phyloP scores from a whole-genome alignment of 1,284 basidiomycete species.

The Irpex lacteus region DNA sequence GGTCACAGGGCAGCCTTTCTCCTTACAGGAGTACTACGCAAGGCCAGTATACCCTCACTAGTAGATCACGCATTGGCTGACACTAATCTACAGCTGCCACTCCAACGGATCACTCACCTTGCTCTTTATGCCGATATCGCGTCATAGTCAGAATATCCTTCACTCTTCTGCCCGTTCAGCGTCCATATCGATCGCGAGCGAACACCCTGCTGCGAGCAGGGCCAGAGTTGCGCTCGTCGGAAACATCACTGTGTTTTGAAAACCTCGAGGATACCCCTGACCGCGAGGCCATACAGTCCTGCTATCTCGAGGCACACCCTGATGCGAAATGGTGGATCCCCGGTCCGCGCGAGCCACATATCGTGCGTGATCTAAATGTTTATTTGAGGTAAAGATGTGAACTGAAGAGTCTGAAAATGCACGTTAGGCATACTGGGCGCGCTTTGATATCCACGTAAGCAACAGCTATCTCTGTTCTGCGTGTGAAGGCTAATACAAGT shows the following conservation, averaged over 20 bases:
- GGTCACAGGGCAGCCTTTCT: conserved; percentile 49
- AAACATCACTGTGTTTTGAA: conserved; percentile 42
- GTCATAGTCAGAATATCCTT: conserved; percentile 56
- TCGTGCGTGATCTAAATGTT: conserved; percentile 30
- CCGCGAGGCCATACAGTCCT: conserved; percentile 34
- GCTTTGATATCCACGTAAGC: conserved; percentile 50
- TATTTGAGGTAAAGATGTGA: not conserved
- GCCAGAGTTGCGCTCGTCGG: conserved; percentile 60
- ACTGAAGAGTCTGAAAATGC: conserved; percentile 4
- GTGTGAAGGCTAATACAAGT: not conserved
- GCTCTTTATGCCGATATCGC: conserved; percentile 62
- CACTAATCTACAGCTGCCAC: conserved; percentile 42
- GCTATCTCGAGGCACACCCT: conserved; percentile 46
- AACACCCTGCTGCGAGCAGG: conserved; percentile 38
- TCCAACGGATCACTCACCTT: conserved; percentile 59
- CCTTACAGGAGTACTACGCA: conserved; percentile 60
- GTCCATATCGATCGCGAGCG: conserved; percentile 50
- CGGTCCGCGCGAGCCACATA: conserved; percentile 44
- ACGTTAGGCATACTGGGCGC: conserved; percentile 49
- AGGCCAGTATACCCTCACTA: conserved; percentile 26
- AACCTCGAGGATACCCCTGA: conserved; percentile 32
- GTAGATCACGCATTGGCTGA: not conserved
- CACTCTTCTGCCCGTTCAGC: conserved; percentile 40
- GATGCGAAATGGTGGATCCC: conserved; percentile 52
- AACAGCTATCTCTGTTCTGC: not conserved